These are phyloP conservation scores for Rhizophagus clarus DNA, from an alignment of 192 early-diverging fungal species.

Conservation along the genomic window DNA sequence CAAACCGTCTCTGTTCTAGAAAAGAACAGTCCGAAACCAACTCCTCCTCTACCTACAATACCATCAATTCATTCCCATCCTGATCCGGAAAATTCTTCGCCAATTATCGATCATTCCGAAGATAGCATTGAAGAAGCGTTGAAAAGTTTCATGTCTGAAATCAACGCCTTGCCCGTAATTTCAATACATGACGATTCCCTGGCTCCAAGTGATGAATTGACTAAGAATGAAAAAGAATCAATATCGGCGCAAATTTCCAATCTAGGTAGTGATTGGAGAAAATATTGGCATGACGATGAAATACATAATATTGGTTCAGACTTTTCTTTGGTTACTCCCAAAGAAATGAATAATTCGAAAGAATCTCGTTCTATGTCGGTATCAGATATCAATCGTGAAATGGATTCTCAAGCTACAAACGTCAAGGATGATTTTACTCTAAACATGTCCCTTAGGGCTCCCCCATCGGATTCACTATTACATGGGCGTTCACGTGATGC, in stretches of 20 bases:
- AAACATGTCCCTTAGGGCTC: not conserved
- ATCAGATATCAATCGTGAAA: not conserved
- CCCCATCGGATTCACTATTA: not conserved
- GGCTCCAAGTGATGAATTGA: not conserved
- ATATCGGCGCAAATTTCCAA: not conserved
- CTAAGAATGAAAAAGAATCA: not conserved
- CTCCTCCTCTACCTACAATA: not conserved
- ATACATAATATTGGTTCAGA: not conserved
- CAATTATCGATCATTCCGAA: constrained; percentile 3
- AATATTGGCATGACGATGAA: constrained; percentile 3
- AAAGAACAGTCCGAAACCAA: not conserved
- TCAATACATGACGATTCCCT: not conserved
- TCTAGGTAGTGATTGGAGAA: not conserved
- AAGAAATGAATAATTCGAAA: not conserved
- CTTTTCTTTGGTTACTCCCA: not conserved
- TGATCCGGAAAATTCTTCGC: not conserved
- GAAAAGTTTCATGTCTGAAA: constrained; percentile 25
- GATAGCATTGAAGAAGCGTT: constrained; percentile 23
- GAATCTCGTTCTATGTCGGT: not conserved
- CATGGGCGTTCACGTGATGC: not conserved
- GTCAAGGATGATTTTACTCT: not conserved
- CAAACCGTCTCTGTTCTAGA: not conserved
- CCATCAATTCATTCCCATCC: not conserved
- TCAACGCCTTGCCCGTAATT: constrained; percentile 3
- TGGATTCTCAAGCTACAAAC: not conserved